Percentiles rank a stretch among this genome's conserved stretches.
These are phyloP conservation scores for Solanum pennellii DNA, from an alignment of 257 asterid genomes.

Conservation along the genomic window DNA sequence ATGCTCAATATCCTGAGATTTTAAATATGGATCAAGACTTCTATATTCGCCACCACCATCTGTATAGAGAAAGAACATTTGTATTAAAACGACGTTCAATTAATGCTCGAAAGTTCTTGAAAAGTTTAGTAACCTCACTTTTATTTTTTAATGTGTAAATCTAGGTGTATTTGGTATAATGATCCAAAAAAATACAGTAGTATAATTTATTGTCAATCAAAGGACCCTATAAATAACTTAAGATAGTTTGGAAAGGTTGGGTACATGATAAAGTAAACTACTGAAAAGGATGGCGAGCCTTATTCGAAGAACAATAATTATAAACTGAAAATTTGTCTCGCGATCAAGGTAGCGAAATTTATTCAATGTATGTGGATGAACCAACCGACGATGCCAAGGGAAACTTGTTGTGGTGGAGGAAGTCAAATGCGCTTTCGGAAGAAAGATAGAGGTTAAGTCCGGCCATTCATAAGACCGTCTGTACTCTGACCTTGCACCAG, in stretches of 20 bases:
- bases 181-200: not conserved
- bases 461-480: not conserved
- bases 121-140: not conserved
- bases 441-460: no score
- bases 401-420: not conserved
- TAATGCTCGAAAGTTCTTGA: not conserved
- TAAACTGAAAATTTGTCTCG: not conserved
- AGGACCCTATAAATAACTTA: not conserved
- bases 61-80: not conserved
- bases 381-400: not conserved
- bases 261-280: not conserved
- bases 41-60: not conserved
- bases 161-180: not conserved
- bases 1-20: not conserved
- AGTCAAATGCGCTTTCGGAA: not conserved
- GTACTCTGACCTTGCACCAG: not conserved
- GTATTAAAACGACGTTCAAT: no score
- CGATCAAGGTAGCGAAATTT: not conserved
- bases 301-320: not conserved
- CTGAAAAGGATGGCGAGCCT: not conserved
- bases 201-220: not conserved
- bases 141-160: not conserved
- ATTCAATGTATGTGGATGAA: not conserved
- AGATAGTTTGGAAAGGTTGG: not conserved
- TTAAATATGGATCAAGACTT: not conserved